Evolutionary conservation across 2,329 filamentous ascomycete genomes (phyloP), one percentile per base, ranked within the genome.

Genomic region (Hawksworthiomyces lignivorus): DNA sequence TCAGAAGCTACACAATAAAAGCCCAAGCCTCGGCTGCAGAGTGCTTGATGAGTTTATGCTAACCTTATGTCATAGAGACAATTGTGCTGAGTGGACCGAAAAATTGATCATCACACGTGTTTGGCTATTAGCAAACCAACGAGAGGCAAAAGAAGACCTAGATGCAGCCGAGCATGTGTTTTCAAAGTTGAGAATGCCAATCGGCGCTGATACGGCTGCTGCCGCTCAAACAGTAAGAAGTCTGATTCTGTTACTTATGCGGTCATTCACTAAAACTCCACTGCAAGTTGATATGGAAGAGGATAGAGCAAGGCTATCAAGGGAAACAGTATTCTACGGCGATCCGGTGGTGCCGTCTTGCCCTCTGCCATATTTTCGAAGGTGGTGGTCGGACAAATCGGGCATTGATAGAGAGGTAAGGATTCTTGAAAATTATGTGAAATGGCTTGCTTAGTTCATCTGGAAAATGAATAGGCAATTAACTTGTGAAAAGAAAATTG

Each of bases 251-350:
- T n/a, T n/a, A n/a, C n/a, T n/a, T n/a, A n/a, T n/a, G n/a, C n/a
- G n/a, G n/a, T n/a, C n/a, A 3, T 10, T 10, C 26, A 38, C 5
- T 27, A 46, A 50, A 17, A 50, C 17, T 24, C 11, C 18, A 15
- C 17, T 54, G 7, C 5, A 46, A 90, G 84, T 60, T 95, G 4
- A 63, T 95, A 4, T 96, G 88, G 87, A 92, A 87, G 60, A 75
- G 72, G 20, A 68, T 85, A n/a, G 83, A 88, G 39, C 61, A 67
- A 1, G 66, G 68, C 12, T 77, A 75, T 47, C 62, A 62, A 1
- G 68, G 73, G 24, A 64, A 69, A 2, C 62, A 77, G 14, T 74
- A 73, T 41, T 63, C 69, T 3, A 50, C 67, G 12, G 74, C 82
- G 1, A 73, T 82, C 48, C 61, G 66, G 38, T 96, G 87, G 87